A percentile compares a stretch with the other conserved stretches of the same genome.
Conservation (phyloP, 192 early-diverging fungal species). For the Jimgerdemannia lactiflua region DNA sequence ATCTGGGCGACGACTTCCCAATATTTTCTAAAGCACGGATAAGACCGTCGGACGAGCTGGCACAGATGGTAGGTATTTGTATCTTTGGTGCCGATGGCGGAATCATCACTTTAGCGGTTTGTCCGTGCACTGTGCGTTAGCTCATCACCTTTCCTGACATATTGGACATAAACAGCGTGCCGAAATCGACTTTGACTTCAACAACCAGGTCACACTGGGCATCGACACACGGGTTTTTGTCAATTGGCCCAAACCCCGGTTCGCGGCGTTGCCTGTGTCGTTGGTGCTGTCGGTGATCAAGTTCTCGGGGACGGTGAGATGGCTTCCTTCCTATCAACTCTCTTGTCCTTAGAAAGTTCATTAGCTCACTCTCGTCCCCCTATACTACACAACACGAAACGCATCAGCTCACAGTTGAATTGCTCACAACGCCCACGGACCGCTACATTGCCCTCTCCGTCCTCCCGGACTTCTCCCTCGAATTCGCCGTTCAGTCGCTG, state of each 20-base stretch:
- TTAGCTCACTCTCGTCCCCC: not conserved
- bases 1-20: slow-evolving; percentile 55
- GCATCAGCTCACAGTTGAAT: not conserved
- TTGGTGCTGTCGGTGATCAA: slow-evolving; percentile 80
- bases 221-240: slow-evolving; percentile 90
- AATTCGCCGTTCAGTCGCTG: slow-evolving; percentile 86
- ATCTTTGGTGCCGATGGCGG: not conserved
- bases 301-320: slow-evolving; percentile 84
- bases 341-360: not conserved
- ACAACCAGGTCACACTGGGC: slow-evolving; percentile 92
- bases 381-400: slow-evolving; percentile 18
- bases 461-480: slow-evolving; percentile 70
- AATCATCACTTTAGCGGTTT: not conserved
- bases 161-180: slow-evolving; percentile 40
- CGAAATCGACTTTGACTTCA: slow-evolving; percentile 83
- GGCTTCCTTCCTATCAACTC: not conserved
- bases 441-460: slow-evolving; percentile 52
- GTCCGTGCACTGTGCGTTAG: too few relatives aligned
- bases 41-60: slow-evolving; percentile 43
- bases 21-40: slow-evolving; percentile 56
- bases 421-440: slow-evolving; percentile 27
- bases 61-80: slow-evolving; percentile 39
- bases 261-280: slow-evolving; percentile 91
- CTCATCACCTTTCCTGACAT: too few relatives aligned
- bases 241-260: slow-evolving; percentile 90